Base-by-base conservation (phyloP, 1,284 basidiomycete genomes). In the Fomitopsis palustris region DNA sequence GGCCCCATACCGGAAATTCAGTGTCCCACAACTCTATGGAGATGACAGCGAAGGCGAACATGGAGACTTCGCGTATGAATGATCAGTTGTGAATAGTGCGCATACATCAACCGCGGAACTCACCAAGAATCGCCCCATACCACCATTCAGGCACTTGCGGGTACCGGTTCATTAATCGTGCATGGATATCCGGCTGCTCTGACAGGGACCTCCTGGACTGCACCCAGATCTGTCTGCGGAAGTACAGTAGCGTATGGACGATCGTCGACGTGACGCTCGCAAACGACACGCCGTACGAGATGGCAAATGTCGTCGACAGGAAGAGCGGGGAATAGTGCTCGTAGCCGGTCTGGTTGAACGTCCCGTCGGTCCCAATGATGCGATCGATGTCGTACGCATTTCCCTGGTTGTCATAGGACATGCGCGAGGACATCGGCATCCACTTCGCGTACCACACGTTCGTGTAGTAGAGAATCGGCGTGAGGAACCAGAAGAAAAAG, bases 1-100 rank as follows among this genome's bases (percentile, higher is more conserved):
- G 73, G 37, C 78, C 81, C 82, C 85, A 90, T n/a, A 88, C 81
- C 1, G 85, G 84, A 73, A 88, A 80, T 49, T 84, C 78, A 0
- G 88, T 86, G 27, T 81, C 77, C 83, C 85, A 91, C 3, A 87
- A 78, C 68, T 88, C 83, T 38, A 93, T 84, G 49, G 82, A 81
- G n/a, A 89, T 69, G 59, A 92, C 82, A 3, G 84, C 85, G 42
- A 93, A 79, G 0, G 80, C 75, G 67, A 85, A 85, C 64, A 81
- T 81, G 53, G 77, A 60, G 51, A 71, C 82, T 74, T 37, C 35
- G 56, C 43, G 12, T 31, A 5, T 21, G 31, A 29, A 0, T 16
- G 2, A 17, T n/a, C 25, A 21, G 21, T 16, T 14, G n/a, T 25
- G 3, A 29, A 25, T 9, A 27, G n/a, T 16, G 31, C 19, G 2